Evolutionary conservation across 352 stramenopile genomes (phyloP).

Genomic region (Phytophthora agathidicida): DNA sequence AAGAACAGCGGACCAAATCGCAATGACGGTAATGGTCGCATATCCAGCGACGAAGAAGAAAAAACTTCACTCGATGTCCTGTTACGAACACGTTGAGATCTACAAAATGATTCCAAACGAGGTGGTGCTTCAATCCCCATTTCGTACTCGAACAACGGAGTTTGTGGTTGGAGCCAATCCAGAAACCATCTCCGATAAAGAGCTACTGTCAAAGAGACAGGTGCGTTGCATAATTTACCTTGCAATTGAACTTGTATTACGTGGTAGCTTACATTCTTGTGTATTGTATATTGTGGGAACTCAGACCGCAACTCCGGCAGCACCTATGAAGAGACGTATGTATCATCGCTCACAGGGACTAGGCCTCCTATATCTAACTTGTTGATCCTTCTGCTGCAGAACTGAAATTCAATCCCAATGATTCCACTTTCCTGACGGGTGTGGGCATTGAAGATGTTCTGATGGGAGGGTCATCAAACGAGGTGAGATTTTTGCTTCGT

Average conservation of each 20-base stretch:
- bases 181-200: constrained; percentile 28
- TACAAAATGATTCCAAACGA: constrained; percentile 85
- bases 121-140: constrained; percentile 54
- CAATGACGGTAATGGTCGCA: constrained; percentile 52
- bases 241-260: too few species aligned
- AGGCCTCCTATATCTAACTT: background rate
- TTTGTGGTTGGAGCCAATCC: constrained; percentile 40
- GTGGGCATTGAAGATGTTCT: constrained; percentile 75
- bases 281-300: background rate
- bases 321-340: constrained; percentile 28
- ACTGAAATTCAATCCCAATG: constrained; percentile 50
- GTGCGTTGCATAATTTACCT: constrained; percentile 10
- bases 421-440: constrained; percentile 81
- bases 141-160: constrained; percentile 53
- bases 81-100: constrained; percentile 82
- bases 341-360: background rate
- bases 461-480: constrained; percentile 20
- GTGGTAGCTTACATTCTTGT: background rate
- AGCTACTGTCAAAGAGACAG: constrained; percentile 29
- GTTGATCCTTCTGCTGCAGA: constrained; percentile 14
- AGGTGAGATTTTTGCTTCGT: constrained; percentile 28
- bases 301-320: constrained; percentile 22
- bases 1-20: constrained; percentile 27
- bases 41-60: constrained; percentile 80
- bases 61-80: constrained; percentile 40